Conservation (phyloP, 306 rosid genomes). For the Vigna mungo region DNA sequence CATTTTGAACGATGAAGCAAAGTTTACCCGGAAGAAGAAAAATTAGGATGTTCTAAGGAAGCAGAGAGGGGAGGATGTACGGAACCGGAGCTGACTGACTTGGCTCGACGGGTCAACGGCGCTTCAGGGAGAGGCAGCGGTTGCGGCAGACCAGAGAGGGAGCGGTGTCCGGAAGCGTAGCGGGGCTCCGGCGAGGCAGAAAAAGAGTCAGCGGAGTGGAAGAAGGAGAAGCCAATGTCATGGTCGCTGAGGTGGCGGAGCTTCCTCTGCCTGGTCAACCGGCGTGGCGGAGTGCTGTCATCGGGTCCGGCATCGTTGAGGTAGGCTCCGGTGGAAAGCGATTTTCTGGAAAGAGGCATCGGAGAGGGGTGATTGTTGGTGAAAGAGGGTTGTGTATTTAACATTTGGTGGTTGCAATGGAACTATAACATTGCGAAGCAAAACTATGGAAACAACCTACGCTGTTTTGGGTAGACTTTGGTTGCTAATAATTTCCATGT, state of each 20-base stretch:
- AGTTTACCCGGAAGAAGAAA: background rate
- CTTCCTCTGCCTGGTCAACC: conserved; percentile 66
- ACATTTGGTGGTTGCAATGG: background rate
- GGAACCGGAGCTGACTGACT: conserved; percentile 28
- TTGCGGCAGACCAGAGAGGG: background rate
- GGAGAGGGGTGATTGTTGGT: background rate
- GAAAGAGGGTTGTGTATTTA: background rate
- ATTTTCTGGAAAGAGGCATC: conserved; percentile 41
- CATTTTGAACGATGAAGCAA: background rate
- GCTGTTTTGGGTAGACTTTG: background rate
- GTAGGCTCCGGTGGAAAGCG: background rate
- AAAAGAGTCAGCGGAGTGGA: conserved; percentile 15
- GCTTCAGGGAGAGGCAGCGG: conserved; percentile 74
- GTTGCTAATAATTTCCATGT: background rate
- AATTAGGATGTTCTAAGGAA: background rate
- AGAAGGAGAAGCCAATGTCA: conserved; percentile 29
- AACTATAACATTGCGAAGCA: background rate
- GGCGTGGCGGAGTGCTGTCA: background rate
- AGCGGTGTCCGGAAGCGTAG: background rate
- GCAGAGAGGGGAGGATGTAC: background rate
- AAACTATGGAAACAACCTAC: conserved; percentile 1
- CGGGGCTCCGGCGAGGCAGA: background rate
- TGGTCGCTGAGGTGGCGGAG: conserved; percentile 50
- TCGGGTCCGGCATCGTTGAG: conserved; percentile 8
- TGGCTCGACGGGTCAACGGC: conserved; percentile 42